phyloP scores from a whole-genome alignment of 2,329 filamentous ascomycete species.

The Diaporthe humulicola region DNA sequence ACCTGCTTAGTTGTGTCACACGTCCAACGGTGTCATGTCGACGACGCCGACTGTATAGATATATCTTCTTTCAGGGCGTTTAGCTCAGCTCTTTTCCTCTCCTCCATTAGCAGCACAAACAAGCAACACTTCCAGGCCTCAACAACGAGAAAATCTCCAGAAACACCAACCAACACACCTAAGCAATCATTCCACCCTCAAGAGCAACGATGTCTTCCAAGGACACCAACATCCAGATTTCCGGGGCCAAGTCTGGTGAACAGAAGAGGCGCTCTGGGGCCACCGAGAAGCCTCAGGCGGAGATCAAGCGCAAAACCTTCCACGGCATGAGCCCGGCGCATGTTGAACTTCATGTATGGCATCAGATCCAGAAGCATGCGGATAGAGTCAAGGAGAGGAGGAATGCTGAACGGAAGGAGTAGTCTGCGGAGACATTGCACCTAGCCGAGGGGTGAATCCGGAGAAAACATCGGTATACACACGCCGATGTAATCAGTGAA shows the following conservation, averaged over 20 bases:
- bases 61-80: neutral
- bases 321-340: neutral
- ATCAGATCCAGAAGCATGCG: neutral
- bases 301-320: neutral
- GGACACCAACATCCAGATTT: neutral
- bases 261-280: neutral
- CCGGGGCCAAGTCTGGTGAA: neutral
- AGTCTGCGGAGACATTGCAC: neutral
- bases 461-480: neutral
- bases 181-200: too few relatives aligned
- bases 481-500: neutral
- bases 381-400: neutral
- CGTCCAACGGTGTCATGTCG: neutral
- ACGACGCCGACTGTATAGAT: neutral
- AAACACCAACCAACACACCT: neutral
- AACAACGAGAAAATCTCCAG: neutral
- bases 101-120: neutral
- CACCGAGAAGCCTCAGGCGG: neutral
- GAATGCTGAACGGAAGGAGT: neutral
- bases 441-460: too few relatives aligned
- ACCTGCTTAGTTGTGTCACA: neutral
- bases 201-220: neutral
- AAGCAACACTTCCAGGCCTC: neutral
- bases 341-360: too few relatives aligned
- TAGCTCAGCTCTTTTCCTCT: neutral